These are phyloP conservation scores for Gynostemma pentaphyllum DNA, from an alignment of 306 rosid species.

Conservation along the genomic window DNA sequence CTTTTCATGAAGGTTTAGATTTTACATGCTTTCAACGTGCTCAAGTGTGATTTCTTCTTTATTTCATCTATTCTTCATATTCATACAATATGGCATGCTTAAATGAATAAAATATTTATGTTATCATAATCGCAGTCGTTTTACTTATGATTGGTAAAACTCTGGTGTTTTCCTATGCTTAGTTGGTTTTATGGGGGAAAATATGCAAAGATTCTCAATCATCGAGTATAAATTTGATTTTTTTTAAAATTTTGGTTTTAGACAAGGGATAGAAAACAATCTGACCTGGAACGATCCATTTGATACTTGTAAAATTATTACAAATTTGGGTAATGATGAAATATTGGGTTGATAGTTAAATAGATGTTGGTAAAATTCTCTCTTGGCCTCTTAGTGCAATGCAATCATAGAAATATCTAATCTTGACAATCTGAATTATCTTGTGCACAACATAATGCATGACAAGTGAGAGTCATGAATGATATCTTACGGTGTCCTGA, in stretches of 20 bases:
- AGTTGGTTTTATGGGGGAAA: too few species aligned
- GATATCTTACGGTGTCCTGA: not conserved
- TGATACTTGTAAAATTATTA: not conserved
- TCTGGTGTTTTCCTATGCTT: not conserved
- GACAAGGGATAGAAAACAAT: not conserved
- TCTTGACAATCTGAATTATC: not conserved
- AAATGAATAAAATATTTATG: not conserved
- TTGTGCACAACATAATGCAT: not conserved
- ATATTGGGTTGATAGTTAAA: not conserved
- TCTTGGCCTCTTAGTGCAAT: not conserved
- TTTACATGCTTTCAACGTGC: not conserved
- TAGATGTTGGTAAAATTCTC: not conserved
- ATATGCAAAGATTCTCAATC: not conserved
- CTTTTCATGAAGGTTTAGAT: constrained; percentile 71
- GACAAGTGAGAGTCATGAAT: not conserved
- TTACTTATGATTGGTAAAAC: not conserved
- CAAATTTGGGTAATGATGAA: not conserved
- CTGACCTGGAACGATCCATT: not conserved
- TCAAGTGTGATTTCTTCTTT: not conserved
- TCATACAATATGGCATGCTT: not conserved
- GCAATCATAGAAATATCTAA: not conserved
- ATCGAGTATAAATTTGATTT: not conserved
- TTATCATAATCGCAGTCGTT: not conserved
- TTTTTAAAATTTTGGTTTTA: not conserved
- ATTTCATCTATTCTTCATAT: not conserved